These are phyloP conservation scores for Stereocaulon alpinum DNA, from an alignment of 495 filamentous ascomycete species.

Conservation along the genomic window DNA sequence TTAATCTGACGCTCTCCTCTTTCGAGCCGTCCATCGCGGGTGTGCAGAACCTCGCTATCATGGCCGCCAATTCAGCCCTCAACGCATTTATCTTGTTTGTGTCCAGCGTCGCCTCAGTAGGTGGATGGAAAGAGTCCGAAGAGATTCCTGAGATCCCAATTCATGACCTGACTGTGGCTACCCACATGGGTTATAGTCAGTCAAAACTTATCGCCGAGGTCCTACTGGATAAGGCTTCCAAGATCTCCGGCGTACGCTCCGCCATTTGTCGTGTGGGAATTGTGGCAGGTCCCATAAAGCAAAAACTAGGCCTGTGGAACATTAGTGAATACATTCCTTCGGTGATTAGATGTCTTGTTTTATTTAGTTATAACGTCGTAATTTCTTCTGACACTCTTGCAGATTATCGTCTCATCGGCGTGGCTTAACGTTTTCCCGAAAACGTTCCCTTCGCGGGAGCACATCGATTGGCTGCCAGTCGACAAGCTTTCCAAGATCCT, in stretches of 20 bases:
- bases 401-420: slow-evolving; percentile 5
- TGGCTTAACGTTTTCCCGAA: slow-evolving; percentile 3
- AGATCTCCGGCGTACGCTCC: slow-evolving; percentile 29
- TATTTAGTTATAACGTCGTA: background rate
- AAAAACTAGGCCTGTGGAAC: slow-evolving; percentile 37
- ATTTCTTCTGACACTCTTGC: slow-evolving; percentile 4
- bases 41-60: slow-evolving; percentile 15
- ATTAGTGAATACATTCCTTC: slow-evolving; percentile 43
- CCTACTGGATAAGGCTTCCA: slow-evolving; percentile 35
- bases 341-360: background rate
- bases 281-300: slow-evolving; percentile 40
- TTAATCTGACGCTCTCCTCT: slow-evolving; percentile 26
- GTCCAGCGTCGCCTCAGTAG: slow-evolving; percentile 37
- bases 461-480: slow-evolving; percentile 4
- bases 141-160: slow-evolving; percentile 16
- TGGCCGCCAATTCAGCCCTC: slow-evolving; percentile 29
- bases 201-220: slow-evolving; percentile 18
- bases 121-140: slow-evolving; percentile 4
- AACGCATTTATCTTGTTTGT: slow-evolving; percentile 43
- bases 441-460: slow-evolving; percentile 6
- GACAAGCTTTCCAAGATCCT: slow-evolving; percentile 7
- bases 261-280: slow-evolving; percentile 47
- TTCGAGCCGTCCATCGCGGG: slow-evolving; percentile 24
- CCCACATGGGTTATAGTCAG: slow-evolving; percentile 16
- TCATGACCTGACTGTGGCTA: slow-evolving; percentile 6